Evolutionary conservation across 2,329 filamentous ascomycete species (phyloP).

Genomic region (Penicillium aurantiogriseum): DNA sequence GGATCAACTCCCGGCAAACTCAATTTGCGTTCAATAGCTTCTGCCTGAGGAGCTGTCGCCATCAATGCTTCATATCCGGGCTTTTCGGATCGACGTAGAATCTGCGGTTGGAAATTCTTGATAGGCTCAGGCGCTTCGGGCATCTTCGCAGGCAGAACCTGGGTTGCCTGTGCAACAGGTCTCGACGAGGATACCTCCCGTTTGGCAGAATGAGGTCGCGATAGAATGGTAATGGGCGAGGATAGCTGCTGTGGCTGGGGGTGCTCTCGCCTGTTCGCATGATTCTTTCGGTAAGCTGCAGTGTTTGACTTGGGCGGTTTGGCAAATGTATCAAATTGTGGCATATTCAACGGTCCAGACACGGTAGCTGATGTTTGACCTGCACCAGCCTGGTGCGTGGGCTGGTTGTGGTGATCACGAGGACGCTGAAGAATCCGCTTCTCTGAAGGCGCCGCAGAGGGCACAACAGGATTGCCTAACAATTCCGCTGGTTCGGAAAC

Average conservation of each 20-base stretch:
- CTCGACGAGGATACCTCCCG: conserved; percentile 24
- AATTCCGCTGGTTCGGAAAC: conserved; percentile 40
- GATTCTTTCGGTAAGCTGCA: conserved; percentile 23
- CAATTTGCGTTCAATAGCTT: conserved; percentile 12
- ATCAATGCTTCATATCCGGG: conserved; percentile 31
- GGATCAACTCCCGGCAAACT: conserved; percentile 11
- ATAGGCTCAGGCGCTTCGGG: conserved; percentile 34
- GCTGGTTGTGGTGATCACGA: conserved; percentile 9
- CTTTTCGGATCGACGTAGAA: conserved; percentile 52
- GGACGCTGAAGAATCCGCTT: conserved; percentile 38
- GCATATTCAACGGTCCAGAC: conserved; percentile 41
- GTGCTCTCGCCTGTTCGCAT: conserved; percentile 23
- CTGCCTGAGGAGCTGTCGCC: conserved; percentile 6
- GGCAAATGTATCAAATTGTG: conserved; percentile 38
- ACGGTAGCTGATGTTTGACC: conserved; percentile 40
- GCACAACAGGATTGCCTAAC: conserved; percentile 42
- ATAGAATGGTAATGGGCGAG: conserved; percentile 40
- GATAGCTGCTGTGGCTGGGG: conserved; percentile 23
- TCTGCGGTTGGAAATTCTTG: conserved; percentile 55
- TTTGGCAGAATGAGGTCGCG: conserved; percentile 35
- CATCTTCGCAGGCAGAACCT: conserved; percentile 13
- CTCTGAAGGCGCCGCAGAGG: conserved; percentile 24
- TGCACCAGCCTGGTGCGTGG: conserved; percentile 17
- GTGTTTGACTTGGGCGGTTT: conserved; percentile 28
- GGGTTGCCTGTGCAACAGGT: conserved; percentile 12